A percentile compares a stretch with the other conserved stretches of the same genome.
phyloP scores from a whole-genome alignment of 1,284 basidiomycete species.

The Cystobasidiaceae sp. region DNA sequence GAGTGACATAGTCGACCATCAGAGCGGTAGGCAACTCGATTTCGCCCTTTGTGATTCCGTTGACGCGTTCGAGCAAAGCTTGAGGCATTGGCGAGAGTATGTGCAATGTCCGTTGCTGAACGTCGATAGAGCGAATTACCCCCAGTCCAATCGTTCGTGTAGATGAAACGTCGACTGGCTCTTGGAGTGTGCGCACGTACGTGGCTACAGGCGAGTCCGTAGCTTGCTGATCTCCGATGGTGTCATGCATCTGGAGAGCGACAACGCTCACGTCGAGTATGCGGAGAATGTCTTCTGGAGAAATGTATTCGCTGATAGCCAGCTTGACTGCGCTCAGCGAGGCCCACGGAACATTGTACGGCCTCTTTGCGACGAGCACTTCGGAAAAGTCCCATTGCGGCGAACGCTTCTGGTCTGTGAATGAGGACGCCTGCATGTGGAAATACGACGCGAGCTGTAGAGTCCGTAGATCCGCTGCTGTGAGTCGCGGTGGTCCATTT shows the following conservation, averaged over 20 bases:
- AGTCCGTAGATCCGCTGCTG: slow-evolving; percentile 67
- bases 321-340: slow-evolving; percentile 60
- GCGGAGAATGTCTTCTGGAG: slow-evolving; percentile 58
- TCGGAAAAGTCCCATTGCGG: slow-evolving; percentile 61
- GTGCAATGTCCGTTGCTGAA: slow-evolving; percentile 52
- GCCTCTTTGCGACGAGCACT: slow-evolving; percentile 63
- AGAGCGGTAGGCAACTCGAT: slow-evolving; percentile 82
- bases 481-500: slow-evolving; percentile 52
- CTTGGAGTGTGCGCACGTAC: not conserved
- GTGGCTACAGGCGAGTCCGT: too few species aligned
- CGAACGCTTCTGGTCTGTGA: slow-evolving; percentile 13
- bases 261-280: slow-evolving; percentile 79
- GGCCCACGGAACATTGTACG: slow-evolving; percentile 61
- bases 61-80: slow-evolving; percentile 47
- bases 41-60: slow-evolving; percentile 72
- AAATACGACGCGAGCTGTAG: slow-evolving; percentile 77
- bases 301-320: slow-evolving; percentile 66
- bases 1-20: slow-evolving; percentile 68
- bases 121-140: slow-evolving; percentile 57
- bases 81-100: slow-evolving; percentile 67
- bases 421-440: slow-evolving; percentile 51
- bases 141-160: slow-evolving; percentile 56
- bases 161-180: not conserved
- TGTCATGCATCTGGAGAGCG: slow-evolving; percentile 58
- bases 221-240: slow-evolving; percentile 35